phyloP scores from a whole-genome alignment of 148 eudicot species.

The Spergularia bocconei region DNA sequence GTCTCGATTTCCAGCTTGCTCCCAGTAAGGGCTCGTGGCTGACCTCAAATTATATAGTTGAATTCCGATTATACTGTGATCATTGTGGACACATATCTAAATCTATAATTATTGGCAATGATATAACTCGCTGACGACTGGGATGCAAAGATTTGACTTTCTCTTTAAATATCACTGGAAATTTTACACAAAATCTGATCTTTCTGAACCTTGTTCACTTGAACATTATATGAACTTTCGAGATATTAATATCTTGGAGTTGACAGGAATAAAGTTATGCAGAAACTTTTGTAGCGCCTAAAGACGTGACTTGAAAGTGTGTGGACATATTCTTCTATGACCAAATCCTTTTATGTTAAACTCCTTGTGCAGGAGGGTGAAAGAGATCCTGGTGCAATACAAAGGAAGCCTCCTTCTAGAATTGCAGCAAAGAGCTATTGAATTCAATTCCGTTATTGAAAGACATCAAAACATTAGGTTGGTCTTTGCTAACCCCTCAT shows the following conservation, averaged over 20 bases:
- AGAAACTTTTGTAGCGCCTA: neutral
- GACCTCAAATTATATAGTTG: neutral
- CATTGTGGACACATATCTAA: neutral
- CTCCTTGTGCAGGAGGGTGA: slow-evolving; percentile 53
- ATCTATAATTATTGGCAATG: neutral
- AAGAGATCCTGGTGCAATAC: slow-evolving; percentile 58
- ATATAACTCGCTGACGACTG: too few species aligned
- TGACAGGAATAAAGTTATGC: neutral
- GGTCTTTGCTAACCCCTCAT: neutral
- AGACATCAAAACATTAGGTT: slow-evolving; percentile 83
- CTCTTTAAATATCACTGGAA: too few species aligned
- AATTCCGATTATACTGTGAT: neutral
- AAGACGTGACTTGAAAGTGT: neutral
- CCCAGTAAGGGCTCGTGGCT: slow-evolving; percentile 53
- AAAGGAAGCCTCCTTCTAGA: slow-evolving; percentile 90
- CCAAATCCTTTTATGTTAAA: slow-evolving; percentile 16
- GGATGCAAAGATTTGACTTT: too few species aligned
- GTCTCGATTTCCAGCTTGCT: slow-evolving; percentile 83
- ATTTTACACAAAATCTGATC: too few species aligned
- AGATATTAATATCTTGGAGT: neutral
- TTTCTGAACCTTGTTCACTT: neutral
- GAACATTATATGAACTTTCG: neutral
- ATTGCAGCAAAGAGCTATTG: slow-evolving; percentile 94
- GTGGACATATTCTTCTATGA: neutral
- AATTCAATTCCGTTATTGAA: slow-evolving; percentile 74